A percentile compares a stretch with the other conserved stretches of the same genome.
phyloP scores from a whole-genome alignment of 1,284 basidiomycete genomes.

The Xerocomus nothofagi region DNA sequence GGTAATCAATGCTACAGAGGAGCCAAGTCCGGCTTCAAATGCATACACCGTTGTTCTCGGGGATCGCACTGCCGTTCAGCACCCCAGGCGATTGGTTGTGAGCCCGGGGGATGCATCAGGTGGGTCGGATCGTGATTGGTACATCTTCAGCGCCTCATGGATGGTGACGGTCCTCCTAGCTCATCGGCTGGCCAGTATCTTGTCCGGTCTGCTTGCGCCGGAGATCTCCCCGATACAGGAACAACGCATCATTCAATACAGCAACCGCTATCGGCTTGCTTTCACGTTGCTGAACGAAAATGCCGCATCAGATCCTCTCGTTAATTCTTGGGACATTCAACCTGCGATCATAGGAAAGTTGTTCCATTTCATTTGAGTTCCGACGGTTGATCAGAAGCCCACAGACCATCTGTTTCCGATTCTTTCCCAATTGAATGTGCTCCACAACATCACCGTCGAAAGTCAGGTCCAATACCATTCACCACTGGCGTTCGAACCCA shows the following conservation, averaged over 20 bases:
- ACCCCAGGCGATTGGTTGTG: constrained; percentile 23
- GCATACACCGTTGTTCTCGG: constrained; percentile 29
- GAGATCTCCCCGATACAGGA: constrained; percentile 45
- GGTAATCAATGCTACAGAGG: constrained; percentile 20
- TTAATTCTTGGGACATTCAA: constrained; percentile 73
- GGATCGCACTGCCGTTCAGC: constrained; percentile 24
- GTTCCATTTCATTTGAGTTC: constrained; percentile 8
- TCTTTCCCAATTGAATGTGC: constrained; percentile 54
- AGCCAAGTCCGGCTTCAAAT: constrained; percentile 9
- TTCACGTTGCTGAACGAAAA: constrained; percentile 90
- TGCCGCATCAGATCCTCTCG: constrained; percentile 60
- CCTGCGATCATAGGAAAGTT: constrained; percentile 61
- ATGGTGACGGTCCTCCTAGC: constrained; percentile 12
- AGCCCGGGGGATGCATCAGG: constrained; percentile 30
- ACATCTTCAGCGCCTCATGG: constrained; percentile 13
- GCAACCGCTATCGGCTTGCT: constrained; percentile 75
- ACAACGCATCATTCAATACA: constrained; percentile 70
- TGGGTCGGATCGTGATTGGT: constrained; percentile 18
- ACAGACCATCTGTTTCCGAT: constrained; percentile 72
- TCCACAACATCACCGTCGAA: constrained; percentile 93
- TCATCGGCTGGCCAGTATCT: constrained; percentile 38
- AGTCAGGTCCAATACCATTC: constrained; percentile 93
- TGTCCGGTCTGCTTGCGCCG: constrained; percentile 53
- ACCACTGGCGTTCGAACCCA: constrained; percentile 81
- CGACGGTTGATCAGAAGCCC: constrained; percentile 16